A percentile compares a stretch with the other conserved stretches of the same genome.
Evolutionary conservation across 768 basidiomycete species (phyloP).

Genomic region (Xanthoconium stramineum): DNA sequence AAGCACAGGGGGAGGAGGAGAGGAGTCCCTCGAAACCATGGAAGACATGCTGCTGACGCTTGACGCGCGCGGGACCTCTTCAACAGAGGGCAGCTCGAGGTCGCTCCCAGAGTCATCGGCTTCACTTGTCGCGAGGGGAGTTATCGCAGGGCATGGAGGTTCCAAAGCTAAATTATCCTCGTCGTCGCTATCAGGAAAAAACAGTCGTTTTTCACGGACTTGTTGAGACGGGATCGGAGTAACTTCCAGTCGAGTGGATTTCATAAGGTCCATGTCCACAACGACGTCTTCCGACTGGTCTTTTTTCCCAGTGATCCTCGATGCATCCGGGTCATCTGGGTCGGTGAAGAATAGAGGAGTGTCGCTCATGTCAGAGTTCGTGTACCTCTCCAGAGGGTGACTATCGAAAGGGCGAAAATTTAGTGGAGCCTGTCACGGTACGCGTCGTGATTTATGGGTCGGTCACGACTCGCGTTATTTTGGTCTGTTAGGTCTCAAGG

Average conservation of each 20-base stretch:
- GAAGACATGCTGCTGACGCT: constrained; percentile 41
- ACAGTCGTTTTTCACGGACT: constrained; percentile 33
- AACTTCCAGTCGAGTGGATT: not conserved
- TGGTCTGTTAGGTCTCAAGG: constrained; percentile 17
- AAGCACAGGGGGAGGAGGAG: constrained; percentile 28
- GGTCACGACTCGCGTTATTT: constrained; percentile 26
- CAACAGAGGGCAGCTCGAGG: constrained; percentile 33
- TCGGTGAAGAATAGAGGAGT: constrained; percentile 54
- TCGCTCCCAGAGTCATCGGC: constrained; percentile 30
- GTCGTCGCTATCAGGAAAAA: constrained; percentile 44
- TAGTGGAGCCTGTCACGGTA: not conserved
- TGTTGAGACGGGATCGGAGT: constrained; percentile 7
- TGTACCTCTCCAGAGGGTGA: not conserved
- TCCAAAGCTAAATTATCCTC: constrained; percentile 31
- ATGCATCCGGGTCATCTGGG: constrained; percentile 48
- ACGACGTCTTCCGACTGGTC: not conserved
- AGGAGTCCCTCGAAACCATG: constrained; percentile 22
- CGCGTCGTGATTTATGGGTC: too few species aligned
- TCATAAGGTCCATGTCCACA: not conserved
- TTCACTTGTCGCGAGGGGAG: constrained; percentile 36
- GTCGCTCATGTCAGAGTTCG: constrained; percentile 10
- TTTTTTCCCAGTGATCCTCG: not conserved
- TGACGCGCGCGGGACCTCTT: constrained; percentile 37
- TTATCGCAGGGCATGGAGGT: not conserved
- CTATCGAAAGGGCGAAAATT: not conserved